These are phyloP conservation scores for Acer campestre DNA, from an alignment of 345 rosid genomes.

Conservation along the genomic window DNA sequence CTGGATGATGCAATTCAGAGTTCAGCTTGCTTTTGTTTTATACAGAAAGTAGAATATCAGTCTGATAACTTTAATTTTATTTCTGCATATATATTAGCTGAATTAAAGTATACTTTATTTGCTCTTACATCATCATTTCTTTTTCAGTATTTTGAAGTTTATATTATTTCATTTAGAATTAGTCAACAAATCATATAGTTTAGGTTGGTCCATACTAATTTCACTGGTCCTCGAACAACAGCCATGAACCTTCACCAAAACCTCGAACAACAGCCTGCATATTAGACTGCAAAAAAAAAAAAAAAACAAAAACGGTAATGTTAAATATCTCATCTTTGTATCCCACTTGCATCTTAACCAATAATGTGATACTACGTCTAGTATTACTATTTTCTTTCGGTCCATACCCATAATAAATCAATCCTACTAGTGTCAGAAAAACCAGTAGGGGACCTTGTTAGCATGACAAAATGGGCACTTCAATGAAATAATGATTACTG, in stretches of 20 bases:
- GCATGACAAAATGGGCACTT: conserved; percentile 8
- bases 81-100: not conserved
- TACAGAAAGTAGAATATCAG: not conserved
- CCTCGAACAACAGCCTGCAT: no score
- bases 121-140: not conserved
- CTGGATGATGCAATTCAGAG: not conserved
- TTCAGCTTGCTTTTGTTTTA: not conserved
- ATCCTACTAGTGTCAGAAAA: not conserved
- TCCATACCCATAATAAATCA: not conserved
- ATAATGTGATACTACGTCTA: no score
- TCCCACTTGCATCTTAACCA: no score
- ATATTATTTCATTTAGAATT: not conserved
- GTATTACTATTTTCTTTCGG: not conserved
- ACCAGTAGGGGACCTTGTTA: conserved; percentile 9
- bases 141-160: not conserved
- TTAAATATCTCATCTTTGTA: no score
- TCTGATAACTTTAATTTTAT: not conserved
- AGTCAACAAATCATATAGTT: not conserved
- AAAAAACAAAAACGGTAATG: no score
- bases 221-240: conserved; percentile 6
- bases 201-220: not conserved
- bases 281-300: no score
- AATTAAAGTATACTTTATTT: no score
- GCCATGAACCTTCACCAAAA: not conserved
- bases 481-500: not conserved